Evolutionary conservation across 2,329 filamentous ascomycete species (phyloP).

Genomic region (Corynespora cassiicola): DNA sequence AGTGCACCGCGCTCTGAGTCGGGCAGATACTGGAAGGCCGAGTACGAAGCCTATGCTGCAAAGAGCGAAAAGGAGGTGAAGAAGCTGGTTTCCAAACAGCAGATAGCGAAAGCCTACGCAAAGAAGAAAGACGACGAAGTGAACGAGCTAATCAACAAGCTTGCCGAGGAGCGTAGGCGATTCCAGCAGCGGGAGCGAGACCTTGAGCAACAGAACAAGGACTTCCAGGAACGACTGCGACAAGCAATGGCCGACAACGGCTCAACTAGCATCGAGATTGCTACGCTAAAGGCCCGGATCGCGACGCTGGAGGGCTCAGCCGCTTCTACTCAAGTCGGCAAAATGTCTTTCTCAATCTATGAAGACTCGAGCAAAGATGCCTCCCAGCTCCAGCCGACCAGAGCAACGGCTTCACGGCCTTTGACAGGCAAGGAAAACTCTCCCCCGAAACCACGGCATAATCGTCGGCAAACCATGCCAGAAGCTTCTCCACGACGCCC

Average conservation of each 20-base stretch:
- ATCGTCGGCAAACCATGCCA: conserved; percentile 30
- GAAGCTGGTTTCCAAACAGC: conserved; percentile 80
- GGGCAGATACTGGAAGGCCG: conserved; percentile 79
- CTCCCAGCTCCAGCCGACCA: conserved; percentile 12
- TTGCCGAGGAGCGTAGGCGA: conserved; percentile 72
- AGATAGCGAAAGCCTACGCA: conserved; percentile 79
- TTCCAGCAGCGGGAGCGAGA: conserved; percentile 70
- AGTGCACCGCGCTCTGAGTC: conserved; percentile 78
- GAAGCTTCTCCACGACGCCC: conserved; percentile 18
- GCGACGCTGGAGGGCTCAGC: conserved; percentile 35
- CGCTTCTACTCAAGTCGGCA: conserved; percentile 20
- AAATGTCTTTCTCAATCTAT: conserved; percentile 35
- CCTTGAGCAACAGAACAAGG: conserved; percentile 64
- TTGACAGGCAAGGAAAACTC: conserved; percentile 39
- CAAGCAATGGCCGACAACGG: conserved; percentile 40
- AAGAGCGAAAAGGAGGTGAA: conserved; percentile 77
- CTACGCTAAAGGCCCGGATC: conserved; percentile 40
- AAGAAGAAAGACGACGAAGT: conserved; percentile 78
- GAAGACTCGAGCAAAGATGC: conserved; percentile 36
- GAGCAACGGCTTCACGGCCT: conserved; percentile 20
- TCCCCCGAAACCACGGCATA: conserved; percentile 29
- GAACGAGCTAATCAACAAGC: conserved; percentile 67
- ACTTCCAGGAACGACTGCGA: conserved; percentile 46
- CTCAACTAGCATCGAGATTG: conserved; percentile 39
- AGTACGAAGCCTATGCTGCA: conserved; percentile 76